These are phyloP conservation scores for Thermochaetoides dissita DNA, from an alignment of 2,329 filamentous ascomycete species.

Conservation along the genomic window DNA sequence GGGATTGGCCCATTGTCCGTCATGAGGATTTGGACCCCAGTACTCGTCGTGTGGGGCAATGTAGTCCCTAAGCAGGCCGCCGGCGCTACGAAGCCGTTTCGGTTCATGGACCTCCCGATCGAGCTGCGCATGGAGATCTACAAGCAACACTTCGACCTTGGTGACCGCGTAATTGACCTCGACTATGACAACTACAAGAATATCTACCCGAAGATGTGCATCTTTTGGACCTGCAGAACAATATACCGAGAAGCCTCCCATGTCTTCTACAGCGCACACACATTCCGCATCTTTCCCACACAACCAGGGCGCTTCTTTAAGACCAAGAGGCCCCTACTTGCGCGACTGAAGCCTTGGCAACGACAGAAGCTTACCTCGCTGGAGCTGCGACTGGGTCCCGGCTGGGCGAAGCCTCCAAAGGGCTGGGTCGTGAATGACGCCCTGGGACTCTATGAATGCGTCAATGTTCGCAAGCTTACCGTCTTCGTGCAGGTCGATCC, in stretches of 20 bases:
- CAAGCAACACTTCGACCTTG: constrained; percentile 42
- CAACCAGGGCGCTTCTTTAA: constrained; percentile 54
- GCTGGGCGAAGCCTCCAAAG: constrained; percentile 55
- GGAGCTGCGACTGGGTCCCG: constrained; percentile 58
- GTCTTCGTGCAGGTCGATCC: constrained; percentile 64
- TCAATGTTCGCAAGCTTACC: constrained; percentile 42
- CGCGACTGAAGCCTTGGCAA: constrained; percentile 48
- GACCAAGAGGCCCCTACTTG: constrained; percentile 56
- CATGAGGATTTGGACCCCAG: too few relatives aligned
- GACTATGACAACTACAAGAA: constrained; percentile 51
- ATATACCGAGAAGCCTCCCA: constrained; percentile 51
- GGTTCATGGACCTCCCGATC: constrained; percentile 52
- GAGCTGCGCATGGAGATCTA: constrained; percentile 61
- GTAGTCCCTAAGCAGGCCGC: constrained; percentile 4
- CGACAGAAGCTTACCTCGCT: constrained; percentile 47
- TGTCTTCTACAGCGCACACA: constrained; percentile 49
- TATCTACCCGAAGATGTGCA: constrained; percentile 42
- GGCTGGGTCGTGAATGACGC: constrained; percentile 55
- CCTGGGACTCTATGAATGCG: constrained; percentile 50
- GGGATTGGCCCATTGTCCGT: constrained; percentile 4
- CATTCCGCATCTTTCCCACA: constrained; percentile 54
- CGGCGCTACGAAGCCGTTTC: constrained; percentile 34
- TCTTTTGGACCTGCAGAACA: constrained; percentile 47
- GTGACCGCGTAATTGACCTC: constrained; percentile 47
- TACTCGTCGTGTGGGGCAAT: too few relatives aligned